These are phyloP conservation scores for Coniferiporia weirii DNA, from an alignment of 1,284 basidiomycete genomes.

Conservation along the genomic window DNA sequence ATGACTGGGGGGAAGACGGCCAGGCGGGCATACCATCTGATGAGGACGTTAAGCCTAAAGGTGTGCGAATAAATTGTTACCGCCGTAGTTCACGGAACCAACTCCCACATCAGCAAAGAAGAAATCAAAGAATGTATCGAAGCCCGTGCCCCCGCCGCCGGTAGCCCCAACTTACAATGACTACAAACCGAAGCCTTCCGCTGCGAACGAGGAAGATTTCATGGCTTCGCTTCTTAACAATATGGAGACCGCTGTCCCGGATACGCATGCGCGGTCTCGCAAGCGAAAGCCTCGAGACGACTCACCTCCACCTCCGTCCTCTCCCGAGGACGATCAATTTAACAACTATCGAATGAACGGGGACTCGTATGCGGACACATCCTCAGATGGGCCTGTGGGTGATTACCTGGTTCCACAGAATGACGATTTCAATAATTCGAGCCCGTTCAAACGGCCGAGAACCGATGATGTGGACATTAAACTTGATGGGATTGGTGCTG, in stretches of 20 bases:
- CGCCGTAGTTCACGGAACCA: not conserved
- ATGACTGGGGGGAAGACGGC: slow-evolving; percentile 71
- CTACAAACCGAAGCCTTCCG: slow-evolving; percentile 71
- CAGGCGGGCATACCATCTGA: slow-evolving; percentile 42
- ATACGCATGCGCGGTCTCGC: slow-evolving; percentile 34
- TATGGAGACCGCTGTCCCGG: slow-evolving; percentile 48
- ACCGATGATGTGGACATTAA: slow-evolving; percentile 40
- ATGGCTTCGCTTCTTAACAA: slow-evolving; percentile 72
- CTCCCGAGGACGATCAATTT: slow-evolving; percentile 20
- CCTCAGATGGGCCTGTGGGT: slow-evolving; percentile 55
- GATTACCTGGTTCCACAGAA: slow-evolving; percentile 38
- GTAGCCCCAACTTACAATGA: slow-evolving; percentile 61
- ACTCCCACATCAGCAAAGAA: slow-evolving; percentile 25
- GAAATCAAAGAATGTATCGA: slow-evolving; percentile 36
- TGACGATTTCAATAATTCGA: slow-evolving; percentile 50
- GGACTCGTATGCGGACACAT: slow-evolving; percentile 35
- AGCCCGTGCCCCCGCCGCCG: slow-evolving; percentile 42
- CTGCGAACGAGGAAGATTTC: slow-evolving; percentile 80
- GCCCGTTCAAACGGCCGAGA: slow-evolving; percentile 64
- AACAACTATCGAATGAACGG: slow-evolving; percentile 24
- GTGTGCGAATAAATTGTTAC: slow-evolving; percentile 37
- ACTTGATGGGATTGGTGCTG: slow-evolving; percentile 56
- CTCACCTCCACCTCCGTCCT: slow-evolving; percentile 21
- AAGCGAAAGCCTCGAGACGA: slow-evolving; percentile 61
- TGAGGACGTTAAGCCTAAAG: slow-evolving; percentile 28